Percentiles rank a stretch among this genome's conserved stretches.
Evolutionary conservation across 2,329 filamentous ascomycete genomes (phyloP).

Genomic region (Davidsoniella eucalypti): DNA sequence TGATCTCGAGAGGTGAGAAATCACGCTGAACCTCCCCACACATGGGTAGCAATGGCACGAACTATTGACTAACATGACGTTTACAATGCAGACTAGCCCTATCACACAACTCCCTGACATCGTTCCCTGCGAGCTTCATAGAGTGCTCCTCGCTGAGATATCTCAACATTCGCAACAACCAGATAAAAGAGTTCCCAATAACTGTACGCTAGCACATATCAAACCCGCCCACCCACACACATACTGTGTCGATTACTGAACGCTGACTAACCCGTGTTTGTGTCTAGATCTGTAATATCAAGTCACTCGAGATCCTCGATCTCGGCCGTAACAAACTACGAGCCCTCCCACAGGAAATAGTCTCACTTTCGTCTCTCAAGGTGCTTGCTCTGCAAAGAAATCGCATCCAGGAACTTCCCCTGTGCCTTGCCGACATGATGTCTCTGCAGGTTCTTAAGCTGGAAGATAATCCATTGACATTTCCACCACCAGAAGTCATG

Average conservation of each 20-base stretch:
- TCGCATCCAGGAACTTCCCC: conserved; percentile 65
- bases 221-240: too few species aligned
- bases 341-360: conserved; percentile 61
- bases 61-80: not conserved
- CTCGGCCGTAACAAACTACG: conserved; percentile 76
- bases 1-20: conserved; percentile 49
- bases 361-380: conserved; percentile 67
- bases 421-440: conserved; percentile 75
- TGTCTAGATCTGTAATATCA: conserved; percentile 63
- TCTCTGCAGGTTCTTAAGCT: conserved; percentile 81
- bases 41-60: conserved; percentile 5
- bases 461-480: conserved; percentile 70
- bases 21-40: not conserved
- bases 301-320: conserved; percentile 81
- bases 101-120: conserved; percentile 60
- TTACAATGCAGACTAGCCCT: conserved; percentile 45
- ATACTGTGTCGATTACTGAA: not conserved
- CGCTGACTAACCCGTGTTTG: not conserved
- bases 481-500: conserved; percentile 56
- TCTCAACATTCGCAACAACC: conserved; percentile 64
- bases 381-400: conserved; percentile 81
- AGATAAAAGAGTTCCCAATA: conserved; percentile 46
- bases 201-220: conserved; percentile 25
- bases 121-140: conserved; percentile 53
- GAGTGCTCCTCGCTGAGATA: conserved; percentile 67